Percentiles rank a stretch among this genome's conserved stretches.
phyloP scores from a whole-genome alignment of 768 basidiomycete genomes.

The Sutorius australiensis region DNA sequence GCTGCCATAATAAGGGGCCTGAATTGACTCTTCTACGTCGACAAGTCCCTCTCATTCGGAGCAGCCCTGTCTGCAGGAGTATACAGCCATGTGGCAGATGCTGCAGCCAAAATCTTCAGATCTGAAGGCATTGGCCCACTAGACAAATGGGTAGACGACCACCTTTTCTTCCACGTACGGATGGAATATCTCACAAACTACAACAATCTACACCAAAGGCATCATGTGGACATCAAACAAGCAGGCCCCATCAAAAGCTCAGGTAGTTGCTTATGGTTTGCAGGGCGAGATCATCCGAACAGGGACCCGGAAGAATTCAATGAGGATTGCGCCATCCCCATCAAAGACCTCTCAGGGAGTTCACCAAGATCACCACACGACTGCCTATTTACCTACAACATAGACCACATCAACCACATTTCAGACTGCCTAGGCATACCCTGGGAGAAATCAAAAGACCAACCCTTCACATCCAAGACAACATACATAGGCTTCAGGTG shows the following conservation, averaged over 20 bases:
- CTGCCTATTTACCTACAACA: no score
- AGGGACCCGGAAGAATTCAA: background rate
- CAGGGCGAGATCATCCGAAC: background rate
- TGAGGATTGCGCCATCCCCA: background rate
- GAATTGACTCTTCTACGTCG: background rate
- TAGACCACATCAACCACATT: no score
- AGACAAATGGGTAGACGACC: background rate
- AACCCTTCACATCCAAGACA: no score
- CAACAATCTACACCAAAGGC: background rate
- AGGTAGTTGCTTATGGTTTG: background rate
- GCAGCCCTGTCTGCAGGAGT: background rate
- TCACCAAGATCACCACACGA: no score
- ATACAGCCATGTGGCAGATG: background rate
- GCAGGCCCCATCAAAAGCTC: background rate
- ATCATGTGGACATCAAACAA: no score
- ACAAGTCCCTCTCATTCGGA: background rate
- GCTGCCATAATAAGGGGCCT: fast-evolving
- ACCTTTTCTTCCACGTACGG: background rate
- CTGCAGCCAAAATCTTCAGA: background rate
- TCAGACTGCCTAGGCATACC: no score
- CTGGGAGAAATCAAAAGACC: no score
- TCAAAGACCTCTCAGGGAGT: no score
- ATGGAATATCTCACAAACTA: fast-evolving
- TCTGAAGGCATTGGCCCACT: background rate
- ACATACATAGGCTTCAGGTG: no score